Base-by-base conservation (phyloP, 2,329 filamentous ascomycete species). In the Catunica adiposa region DNA sequence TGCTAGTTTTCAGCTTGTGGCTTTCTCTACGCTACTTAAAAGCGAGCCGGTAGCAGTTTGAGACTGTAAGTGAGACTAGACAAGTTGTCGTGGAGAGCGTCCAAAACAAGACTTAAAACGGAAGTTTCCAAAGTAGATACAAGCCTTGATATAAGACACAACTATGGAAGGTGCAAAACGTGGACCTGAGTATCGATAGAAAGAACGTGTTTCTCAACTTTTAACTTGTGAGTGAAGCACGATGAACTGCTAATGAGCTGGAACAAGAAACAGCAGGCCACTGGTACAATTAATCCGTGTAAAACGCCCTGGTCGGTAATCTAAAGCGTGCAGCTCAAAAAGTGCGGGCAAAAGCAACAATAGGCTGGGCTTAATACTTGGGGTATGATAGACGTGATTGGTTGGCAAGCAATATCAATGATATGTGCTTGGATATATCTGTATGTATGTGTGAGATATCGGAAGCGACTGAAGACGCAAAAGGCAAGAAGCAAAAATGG, bases 41-140 rank as follows among this genome's bases (percentile, higher is more conserved):
- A 17, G 40, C 40, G 40, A 17, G 40, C 20, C 11, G 40, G 40
- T 22, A 7, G 3, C 20, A n/a, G 15, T 44, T 44, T 44, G 15
- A 44, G 40, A 44, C 40, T n/a, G 11, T 44, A 6, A 44, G 29
- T 11, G 29, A 34, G 11, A 34, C 29, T 34, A 44, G 40, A 7
- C n/a, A 17, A 44, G 11, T 17, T 44, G 34, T 56, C 37, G 54
- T 56, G 50, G 40, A 44, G 15, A n/a, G 20, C 11, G 17, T n/a
- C 5, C 38, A 42, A n/a, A 42, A 34, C 5, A 34, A 11, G 5
- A 34, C 5, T 57, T 60, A 57, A 31, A 26, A 31, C 3, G 20
- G 40, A 48, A 25, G 25, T 29, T 58, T 37, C 47, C 44, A 64
- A 61, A 61, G 55, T 53, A 63, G 62, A 34, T 54, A 46, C 25